Conservation (phyloP, 148 eudicot species). For the Camellia granthamiana region DNA sequence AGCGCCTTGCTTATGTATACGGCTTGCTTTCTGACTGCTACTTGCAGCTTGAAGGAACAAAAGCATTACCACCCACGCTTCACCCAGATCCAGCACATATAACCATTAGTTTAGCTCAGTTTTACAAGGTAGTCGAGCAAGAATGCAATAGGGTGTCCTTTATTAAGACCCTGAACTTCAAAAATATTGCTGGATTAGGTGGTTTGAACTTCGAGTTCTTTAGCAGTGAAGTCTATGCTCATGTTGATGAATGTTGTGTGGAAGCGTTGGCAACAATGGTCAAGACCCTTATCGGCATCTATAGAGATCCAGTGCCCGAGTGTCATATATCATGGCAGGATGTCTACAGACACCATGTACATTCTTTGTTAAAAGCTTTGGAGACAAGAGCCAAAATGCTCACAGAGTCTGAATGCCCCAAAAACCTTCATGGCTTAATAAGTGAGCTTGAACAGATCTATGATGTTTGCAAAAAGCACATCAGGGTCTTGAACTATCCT, state of each 20-base stretch:
- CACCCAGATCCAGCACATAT: conserved; percentile 24
- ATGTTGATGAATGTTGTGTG: conserved; percentile 65
- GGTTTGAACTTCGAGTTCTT: conserved; percentile 54
- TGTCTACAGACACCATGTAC: conserved; percentile 62
- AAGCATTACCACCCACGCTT: conserved; percentile 21
- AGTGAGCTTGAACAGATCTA: conserved; percentile 76
- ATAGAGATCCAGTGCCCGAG: conserved; percentile 33
- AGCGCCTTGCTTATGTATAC: conserved; percentile 64
- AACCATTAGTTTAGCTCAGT: conserved; percentile 33
- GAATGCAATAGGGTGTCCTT: conserved; percentile 71
- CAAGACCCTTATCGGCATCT: conserved; percentile 44
- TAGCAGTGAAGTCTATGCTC: conserved; percentile 60
- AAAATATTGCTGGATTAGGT: conserved; percentile 66
- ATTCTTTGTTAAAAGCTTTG: conserved; percentile 43
- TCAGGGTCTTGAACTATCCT: conserved; percentile 48
- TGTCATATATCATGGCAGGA: conserved; percentile 60
- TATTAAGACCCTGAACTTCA: conserved; percentile 76
- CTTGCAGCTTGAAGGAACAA: conserved; percentile 48
- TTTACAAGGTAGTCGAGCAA: conserved; percentile 63
- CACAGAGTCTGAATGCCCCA: conserved; percentile 40
- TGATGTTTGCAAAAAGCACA: conserved; percentile 55
- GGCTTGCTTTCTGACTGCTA: conserved; percentile 75
- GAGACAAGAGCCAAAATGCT: conserved; percentile 43
- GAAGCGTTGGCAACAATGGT: conserved; percentile 88
- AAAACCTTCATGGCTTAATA: conserved; percentile 46